Percentiles rank a stretch among this genome's conserved stretches.
Evolutionary conservation across 352 stramenopile genomes (phyloP).

Genomic region (Pythium biforme): DNA sequence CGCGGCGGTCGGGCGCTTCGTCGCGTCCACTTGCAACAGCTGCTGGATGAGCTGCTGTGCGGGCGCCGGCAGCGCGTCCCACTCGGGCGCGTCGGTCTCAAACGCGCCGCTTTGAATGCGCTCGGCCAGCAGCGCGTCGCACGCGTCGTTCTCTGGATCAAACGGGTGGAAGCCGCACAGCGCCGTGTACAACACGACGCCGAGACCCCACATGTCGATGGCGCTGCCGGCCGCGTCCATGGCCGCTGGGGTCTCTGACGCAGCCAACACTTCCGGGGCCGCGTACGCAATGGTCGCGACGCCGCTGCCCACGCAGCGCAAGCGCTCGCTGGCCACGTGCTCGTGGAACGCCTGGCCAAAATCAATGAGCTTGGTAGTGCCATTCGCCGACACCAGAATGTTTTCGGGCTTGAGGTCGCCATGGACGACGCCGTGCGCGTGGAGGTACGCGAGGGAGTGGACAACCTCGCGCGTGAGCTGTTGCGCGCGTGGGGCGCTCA

Average conservation of each 20-base stretch:
- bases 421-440: constrained; percentile 35
- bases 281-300: constrained; percentile 36
- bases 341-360: constrained; percentile 59
- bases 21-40: constrained; percentile 32
- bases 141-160: constrained; percentile 27
- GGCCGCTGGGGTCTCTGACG: neutral
- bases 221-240: constrained; percentile 8
- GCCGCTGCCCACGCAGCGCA: constrained; percentile 25
- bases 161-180: constrained; percentile 38
- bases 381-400: constrained; percentile 25
- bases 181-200: constrained; percentile 36
- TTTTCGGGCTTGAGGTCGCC: constrained; percentile 42
- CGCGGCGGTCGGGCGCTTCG: constrained; percentile 22
- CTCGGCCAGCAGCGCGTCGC: constrained; percentile 21
- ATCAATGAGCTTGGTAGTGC: constrained; percentile 51
- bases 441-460: constrained; percentile 25
- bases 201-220: constrained; percentile 38
- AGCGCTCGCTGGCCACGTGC: constrained; percentile 20
- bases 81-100: constrained; percentile 23
- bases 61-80: constrained; percentile 26
- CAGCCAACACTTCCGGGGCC: constrained; percentile 30
- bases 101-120: constrained; percentile 29
- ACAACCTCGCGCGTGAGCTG: constrained; percentile 24
- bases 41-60: constrained; percentile 29
- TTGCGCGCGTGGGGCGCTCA: constrained; percentile 22